A percentile compares a stretch with the other conserved stretches of the same genome.
Conservation (phyloP, 805 yeast genomes). For the Yarrowia osloensis region DNA sequence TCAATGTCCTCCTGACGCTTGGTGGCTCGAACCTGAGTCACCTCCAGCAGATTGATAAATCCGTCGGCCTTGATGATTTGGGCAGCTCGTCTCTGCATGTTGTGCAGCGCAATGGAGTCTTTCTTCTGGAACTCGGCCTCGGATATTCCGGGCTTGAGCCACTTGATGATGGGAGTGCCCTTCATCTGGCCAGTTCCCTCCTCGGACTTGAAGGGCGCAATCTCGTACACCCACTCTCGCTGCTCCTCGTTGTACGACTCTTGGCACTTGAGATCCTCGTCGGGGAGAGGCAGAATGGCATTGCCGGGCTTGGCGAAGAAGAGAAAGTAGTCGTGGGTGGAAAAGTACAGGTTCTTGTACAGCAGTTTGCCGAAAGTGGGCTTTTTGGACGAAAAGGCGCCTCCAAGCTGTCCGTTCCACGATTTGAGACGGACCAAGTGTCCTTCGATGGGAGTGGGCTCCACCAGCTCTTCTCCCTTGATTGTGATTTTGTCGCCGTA, state of each 20-base stretch:
- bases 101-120: conserved; percentile 64
- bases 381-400: neutral
- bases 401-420: conserved; percentile 46
- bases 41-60: conserved; percentile 59
- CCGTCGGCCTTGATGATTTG: conserved; percentile 61
- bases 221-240: conserved; percentile 45
- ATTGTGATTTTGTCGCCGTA: conserved; percentile 38
- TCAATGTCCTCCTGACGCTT: conserved; percentile 35
- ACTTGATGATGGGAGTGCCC: conserved; percentile 53
- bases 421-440: conserved; percentile 62
- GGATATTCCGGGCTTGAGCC: conserved; percentile 36
- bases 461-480: conserved; percentile 43
- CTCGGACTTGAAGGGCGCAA: conserved; percentile 59
- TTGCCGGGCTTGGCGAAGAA: conserved; percentile 56
- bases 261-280: conserved; percentile 45
- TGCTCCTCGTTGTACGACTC: conserved; percentile 39
- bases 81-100: conserved; percentile 61
- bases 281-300: conserved; percentile 60
- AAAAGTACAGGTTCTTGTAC: conserved; percentile 62
- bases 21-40: conserved; percentile 47
- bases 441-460: conserved; percentile 82
- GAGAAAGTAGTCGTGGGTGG: conserved; percentile 61
- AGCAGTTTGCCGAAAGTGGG: conserved; percentile 45
- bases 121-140: conserved; percentile 46
- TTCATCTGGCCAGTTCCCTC: conserved; percentile 53